Base-by-base conservation (phyloP, 2,329 filamentous ascomycete species). In the Penicillium sp. region DNA sequence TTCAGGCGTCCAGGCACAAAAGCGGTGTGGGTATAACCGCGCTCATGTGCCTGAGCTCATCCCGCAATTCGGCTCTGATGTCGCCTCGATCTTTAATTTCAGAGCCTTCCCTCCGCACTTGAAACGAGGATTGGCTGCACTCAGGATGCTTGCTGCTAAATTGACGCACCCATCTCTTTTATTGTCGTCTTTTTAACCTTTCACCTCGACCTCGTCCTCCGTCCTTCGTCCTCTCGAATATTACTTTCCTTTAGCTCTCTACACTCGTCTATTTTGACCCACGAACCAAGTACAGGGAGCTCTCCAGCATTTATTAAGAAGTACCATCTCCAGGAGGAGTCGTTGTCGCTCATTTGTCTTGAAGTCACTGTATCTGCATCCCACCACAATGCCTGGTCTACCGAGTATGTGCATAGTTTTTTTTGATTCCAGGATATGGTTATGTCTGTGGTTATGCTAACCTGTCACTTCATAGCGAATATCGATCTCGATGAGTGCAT, bases 401-500 rank as follows among this genome's bases (percentile, higher is more conserved):
- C 77, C 77, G 48, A 71, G 77, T 79, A 71, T 57, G 75, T 71
- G n/a, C n/a, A 33, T 27, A 25, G 9, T 8, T 17, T 38, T 38
- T 29, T 17, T 38, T 8, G n/a, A 17, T 31, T 41, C n/a, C 9
- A 31, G 9, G 25, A 52, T 19, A 29, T 48, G n/a, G 33, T 45
- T 19, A 27, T 40, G 17, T 37, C 29, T 8, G 8, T 33, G 9
- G 29, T 12, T 25, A 47, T 53, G 19, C 59, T 67, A 37, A 67
- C 54, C n/a, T 40, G 54, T 43, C 21, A 19, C 45, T n/a, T 53
- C 38, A 50, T 70, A 96, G 93, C 90, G 69, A 96, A 91, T 78
- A 93, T 99, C 79, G 93, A 99, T 77, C 86, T 99, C 71, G 94
- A 99, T 81, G 92, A 97, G 84, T 99, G 94, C 80, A 97, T 99